Evolutionary conservation across 345 rosid species (phyloP), one percentile per base, ranked within the genome.

Genomic region (Moricandia arvensis): DNA sequence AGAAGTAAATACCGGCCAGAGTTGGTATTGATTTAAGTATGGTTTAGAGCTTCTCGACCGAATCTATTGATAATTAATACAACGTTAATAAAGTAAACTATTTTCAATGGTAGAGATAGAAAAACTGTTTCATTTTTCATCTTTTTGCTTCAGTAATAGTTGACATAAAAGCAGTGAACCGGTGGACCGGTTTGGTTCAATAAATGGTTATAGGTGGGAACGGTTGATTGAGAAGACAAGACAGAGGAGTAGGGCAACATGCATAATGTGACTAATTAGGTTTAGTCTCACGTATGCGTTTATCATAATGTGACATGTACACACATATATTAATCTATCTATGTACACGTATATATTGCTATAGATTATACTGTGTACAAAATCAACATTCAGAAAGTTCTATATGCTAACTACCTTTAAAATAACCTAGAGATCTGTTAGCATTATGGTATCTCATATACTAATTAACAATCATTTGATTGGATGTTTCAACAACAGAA

Each of bases 201-300:
- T 76, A 70, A 70, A 76, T 63, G 59, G 71, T 6, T 69, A 34
- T 8, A 33, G 37, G 60, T 51, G 11, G 41, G 8, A 27, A 43
- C 59, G 61, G 66, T 45, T 64, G 66, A 18, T 33, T 57, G 71
- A 77, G 29, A 57, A 58, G 67, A 43, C 66, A 63, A 31, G 30
- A 57, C 71, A 43, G 8, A 41, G 41, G 66, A 59, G 24, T 12
- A 13, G 18, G 34, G 63, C 57, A 77, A 37, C 77, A 59, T 63
- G 69, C 76, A 73, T 77, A 33, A 72, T 78, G 81, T 78, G 81
- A 78, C 13, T 45, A 34, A 29, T 78, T 66, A 47, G 81, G 73
- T 78, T 31, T 49, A 37, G 38, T 72, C 61, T 77, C 76, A 71
- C 72, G 57, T 59, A n/a, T 24, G n/a, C 51, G 27, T 24, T 57